Evolutionary conservation across 2,329 filamentous ascomycete genomes (phyloP).

Genomic region (Neonectria punicea): DNA sequence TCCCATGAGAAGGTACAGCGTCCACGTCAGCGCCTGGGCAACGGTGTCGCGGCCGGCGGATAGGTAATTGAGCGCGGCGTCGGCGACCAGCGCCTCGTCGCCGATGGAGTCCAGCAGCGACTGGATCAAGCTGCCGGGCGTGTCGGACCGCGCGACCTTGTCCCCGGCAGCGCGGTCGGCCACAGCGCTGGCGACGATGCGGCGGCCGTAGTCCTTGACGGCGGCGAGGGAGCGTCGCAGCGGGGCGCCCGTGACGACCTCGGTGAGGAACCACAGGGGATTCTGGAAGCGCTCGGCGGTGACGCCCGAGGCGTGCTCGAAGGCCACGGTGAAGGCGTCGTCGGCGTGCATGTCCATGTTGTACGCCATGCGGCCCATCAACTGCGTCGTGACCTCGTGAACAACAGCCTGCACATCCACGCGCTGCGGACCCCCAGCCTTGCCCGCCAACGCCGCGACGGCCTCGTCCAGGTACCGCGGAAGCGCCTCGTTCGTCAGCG

Average conservation of each 20-base stretch:
- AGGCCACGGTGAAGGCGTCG: slow-evolving; percentile 68
- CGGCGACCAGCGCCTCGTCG: slow-evolving; percentile 65
- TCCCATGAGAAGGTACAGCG: slow-evolving; percentile 68
- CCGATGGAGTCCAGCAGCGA: slow-evolving; percentile 67
- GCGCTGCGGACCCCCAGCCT: slow-evolving; percentile 38
- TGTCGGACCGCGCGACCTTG: slow-evolving; percentile 29
- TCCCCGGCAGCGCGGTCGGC: slow-evolving; percentile 41
- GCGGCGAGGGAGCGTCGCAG: slow-evolving; percentile 61
- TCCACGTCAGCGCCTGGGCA: slow-evolving; percentile 73
- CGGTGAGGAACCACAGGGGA: slow-evolving; percentile 69
- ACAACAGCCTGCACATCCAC: slow-evolving; percentile 70
- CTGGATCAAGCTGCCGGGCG: slow-evolving; percentile 68
- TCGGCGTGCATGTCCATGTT: slow-evolving; percentile 74
- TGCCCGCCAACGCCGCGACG: slow-evolving; percentile 50
- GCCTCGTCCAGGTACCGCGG: slow-evolving; percentile 62
- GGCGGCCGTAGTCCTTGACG: slow-evolving; percentile 65
- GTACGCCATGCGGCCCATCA: slow-evolving; percentile 77
- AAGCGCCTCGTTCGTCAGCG: slow-evolving; percentile 66
- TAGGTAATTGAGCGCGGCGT: slow-evolving; percentile 73
- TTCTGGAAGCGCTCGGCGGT: slow-evolving; percentile 73
- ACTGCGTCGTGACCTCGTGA: slow-evolving; percentile 71
- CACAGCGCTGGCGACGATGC: slow-evolving; percentile 66
- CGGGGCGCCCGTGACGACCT: slow-evolving; percentile 57
- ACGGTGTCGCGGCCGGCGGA: slow-evolving; percentile 73
- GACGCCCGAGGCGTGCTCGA: slow-evolving; percentile 70